A percentile compares a stretch with the other conserved stretches of the same genome.
Evolutionary conservation across 148 eudicot species (phyloP).

Genomic region (Fagopyrum homotropicum): DNA sequence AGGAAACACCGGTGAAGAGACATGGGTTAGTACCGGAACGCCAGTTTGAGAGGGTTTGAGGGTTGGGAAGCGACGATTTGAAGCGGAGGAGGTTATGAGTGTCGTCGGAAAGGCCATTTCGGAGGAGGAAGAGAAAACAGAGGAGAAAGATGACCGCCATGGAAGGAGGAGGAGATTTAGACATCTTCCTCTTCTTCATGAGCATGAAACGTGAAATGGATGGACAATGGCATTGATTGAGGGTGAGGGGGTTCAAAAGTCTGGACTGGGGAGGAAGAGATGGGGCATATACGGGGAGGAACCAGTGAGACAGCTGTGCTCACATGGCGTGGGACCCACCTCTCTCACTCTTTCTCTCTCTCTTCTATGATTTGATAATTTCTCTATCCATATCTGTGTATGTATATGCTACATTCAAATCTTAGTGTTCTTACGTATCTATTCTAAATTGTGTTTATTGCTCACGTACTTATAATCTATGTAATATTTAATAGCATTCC

Average conservation of each 20-base stretch:
- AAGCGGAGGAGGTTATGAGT: slow-evolving; percentile 49
- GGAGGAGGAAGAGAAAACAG: background rate
- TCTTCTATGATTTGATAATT: background rate
- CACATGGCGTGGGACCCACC: slow-evolving; percentile 10
- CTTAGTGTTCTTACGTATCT: too few species aligned
- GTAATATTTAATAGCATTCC: too few species aligned
- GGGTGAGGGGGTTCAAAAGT: background rate
- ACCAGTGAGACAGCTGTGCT: slow-evolving; percentile 3
- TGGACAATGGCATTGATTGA: background rate
- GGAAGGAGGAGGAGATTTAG: slow-evolving; percentile 2
- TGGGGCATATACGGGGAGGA: slow-evolving; percentile 8
- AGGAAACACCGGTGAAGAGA: slow-evolving; percentile 56
- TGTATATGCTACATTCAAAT: too few species aligned
- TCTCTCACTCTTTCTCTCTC: background rate
- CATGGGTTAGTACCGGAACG: slow-evolving; percentile 36
- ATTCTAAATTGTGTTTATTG: too few species aligned
- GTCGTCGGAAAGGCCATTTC: slow-evolving; percentile 24
- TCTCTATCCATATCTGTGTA: too few species aligned
- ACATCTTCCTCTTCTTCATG: slow-evolving; percentile 1
- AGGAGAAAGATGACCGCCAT: background rate
- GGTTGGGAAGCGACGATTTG: slow-evolving; percentile 50
- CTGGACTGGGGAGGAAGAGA: slow-evolving; percentile 3
- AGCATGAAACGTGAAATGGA: background rate
- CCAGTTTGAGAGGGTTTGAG: slow-evolving; percentile 51
- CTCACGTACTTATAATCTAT: too few species aligned